phyloP scores from a whole-genome alignment of 208 protist genomes.

The Crithidia sp. region DNA sequence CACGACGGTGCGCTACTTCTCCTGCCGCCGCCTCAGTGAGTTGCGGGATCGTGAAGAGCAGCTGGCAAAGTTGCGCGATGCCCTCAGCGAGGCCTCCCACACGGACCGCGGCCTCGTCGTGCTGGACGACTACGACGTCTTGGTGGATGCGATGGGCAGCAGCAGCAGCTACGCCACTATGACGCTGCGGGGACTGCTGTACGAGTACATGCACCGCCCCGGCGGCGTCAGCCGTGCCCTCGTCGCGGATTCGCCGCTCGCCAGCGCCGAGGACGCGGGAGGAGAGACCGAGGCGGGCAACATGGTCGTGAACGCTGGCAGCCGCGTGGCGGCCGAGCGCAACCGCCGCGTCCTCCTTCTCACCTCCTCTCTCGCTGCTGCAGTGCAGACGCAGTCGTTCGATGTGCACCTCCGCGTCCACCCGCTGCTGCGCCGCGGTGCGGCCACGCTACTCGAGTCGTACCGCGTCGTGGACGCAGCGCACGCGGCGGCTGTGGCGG shows the following conservation, averaged over 20 bases:
- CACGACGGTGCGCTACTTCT: conserved; percentile 43
- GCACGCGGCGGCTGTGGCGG: conserved; percentile 18
- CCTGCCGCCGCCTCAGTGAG: conserved; percentile 44
- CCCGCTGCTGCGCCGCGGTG: conserved; percentile 39
- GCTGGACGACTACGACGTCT: conserved; percentile 96
- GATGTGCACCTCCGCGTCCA: conserved; percentile 40
- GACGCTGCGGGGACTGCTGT: conserved; percentile 35
- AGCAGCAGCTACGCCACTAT: conserved; percentile 9
- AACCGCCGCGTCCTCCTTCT: conserved; percentile 37
- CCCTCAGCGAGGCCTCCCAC: conserved; percentile 96
- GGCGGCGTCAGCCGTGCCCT: conserved; percentile 35
- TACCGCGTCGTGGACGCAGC: conserved; percentile 38
- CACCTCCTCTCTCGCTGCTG: conserved; percentile 28
- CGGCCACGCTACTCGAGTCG: conserved; percentile 37
- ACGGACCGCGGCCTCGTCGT: conserved; percentile 92
- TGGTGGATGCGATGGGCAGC: conserved; percentile 35
- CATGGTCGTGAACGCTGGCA: conserved; percentile 24
- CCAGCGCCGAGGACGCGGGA: conserved; percentile 19
- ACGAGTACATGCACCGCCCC: conserved; percentile 40
- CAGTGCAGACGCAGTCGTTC: conserved; percentile 12
- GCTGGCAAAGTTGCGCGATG: conserved; percentile 66
- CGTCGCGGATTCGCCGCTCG: conserved; percentile 9
- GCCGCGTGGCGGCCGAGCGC: conserved; percentile 14
- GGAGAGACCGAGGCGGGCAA: conserved; percentile 15
- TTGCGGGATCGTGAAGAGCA: conserved; percentile 40